Conservation (phyloP, 2,329 filamentous ascomycete species). For the Neonectria faginata region DNA sequence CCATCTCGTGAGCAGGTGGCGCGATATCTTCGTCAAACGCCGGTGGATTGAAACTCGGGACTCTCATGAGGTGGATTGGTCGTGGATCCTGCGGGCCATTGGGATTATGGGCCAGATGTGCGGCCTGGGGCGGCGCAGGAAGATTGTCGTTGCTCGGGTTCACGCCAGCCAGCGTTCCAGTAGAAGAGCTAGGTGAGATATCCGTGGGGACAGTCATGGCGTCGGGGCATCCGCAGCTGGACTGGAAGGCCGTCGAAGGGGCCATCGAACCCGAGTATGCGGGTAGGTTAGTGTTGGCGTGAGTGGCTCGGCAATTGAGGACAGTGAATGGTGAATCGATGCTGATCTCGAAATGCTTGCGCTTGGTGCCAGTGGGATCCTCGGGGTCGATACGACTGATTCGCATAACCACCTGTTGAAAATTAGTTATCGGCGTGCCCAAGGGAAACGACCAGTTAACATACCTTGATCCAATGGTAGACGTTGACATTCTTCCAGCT, state of each 20-base stretch:
- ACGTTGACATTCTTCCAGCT: conserved; percentile 95
- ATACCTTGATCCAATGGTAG: conserved; percentile 95
- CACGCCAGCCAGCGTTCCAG: conserved; percentile 57
- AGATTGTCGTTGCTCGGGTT: conserved; percentile 52
- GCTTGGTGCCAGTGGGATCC: conserved; percentile 77
- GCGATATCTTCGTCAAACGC: conserved; percentile 80
- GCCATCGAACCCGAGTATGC: conserved; percentile 74
- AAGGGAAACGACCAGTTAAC: conserved; percentile 36
- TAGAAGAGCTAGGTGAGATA: conserved; percentile 75
- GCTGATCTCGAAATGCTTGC: conserved; percentile 93
- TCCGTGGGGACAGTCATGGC: conserved; percentile 64
- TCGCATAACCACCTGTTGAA: conserved; percentile 83
- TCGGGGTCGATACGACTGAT: conserved; percentile 85
- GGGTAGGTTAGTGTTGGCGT: conserved; percentile 87
- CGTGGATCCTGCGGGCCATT: conserved; percentile 59
- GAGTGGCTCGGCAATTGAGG: conserved; percentile 91
- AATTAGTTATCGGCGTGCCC: conserved; percentile 27
- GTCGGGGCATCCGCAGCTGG: conserved; percentile 68
- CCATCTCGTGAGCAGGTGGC: conserved; percentile 49
- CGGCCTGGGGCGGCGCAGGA: conserved; percentile 66
- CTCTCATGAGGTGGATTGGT: conserved; percentile 86
- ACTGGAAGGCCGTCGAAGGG: conserved; percentile 57
- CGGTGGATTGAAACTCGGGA: conserved; percentile 88
- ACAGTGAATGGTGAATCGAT: conserved; percentile 97
- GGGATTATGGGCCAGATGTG: conserved; percentile 57